These are phyloP conservation scores for Fusarium albosuccineum DNA, from an alignment of 2,329 filamentous ascomycete species.

Conservation along the genomic window DNA sequence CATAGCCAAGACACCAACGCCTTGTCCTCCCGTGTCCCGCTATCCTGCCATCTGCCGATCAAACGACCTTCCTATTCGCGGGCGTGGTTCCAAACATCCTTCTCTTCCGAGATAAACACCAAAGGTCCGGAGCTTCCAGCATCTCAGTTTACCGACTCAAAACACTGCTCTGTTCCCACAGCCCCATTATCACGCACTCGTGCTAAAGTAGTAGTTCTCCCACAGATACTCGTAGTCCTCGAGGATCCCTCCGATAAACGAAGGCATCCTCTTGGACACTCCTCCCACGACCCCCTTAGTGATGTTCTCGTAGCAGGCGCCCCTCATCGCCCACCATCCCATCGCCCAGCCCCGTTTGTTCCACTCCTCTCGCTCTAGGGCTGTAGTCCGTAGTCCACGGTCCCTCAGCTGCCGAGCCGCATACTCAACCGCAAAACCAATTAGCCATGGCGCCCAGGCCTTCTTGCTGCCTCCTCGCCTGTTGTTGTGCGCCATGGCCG, in stretches of 20 bases:
- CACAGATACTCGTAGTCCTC: constrained; percentile 98
- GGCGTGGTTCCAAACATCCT: constrained; percentile 9
- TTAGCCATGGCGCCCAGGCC: constrained; percentile 92
- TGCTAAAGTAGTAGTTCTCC: constrained; percentile 96
- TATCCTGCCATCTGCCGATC: constrained; percentile 23
- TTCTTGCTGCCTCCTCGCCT: constrained; percentile 68
- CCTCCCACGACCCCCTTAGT: constrained; percentile 81
- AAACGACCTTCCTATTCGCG: constrained; percentile 11
- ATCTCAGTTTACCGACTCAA: constrained; percentile 22
- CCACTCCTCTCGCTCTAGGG: constrained; percentile 91
- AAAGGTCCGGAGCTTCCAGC: constrained; percentile 3
- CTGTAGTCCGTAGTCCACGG: constrained; percentile 83
- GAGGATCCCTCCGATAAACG: constrained; percentile 85
- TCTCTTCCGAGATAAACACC: constrained; percentile 24
- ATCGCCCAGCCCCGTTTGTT: constrained; percentile 89
- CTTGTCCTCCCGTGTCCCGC: constrained; percentile 11
- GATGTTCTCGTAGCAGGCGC: constrained; percentile 95
- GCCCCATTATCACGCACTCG: constrained; percentile 54
- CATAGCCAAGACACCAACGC: constrained; percentile 7
- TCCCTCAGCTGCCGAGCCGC: constrained; percentile 86
- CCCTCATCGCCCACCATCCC: constrained; percentile 96
- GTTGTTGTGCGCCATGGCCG: constrained; percentile 78
- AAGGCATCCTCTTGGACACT: constrained; percentile 81
- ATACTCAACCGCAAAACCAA: constrained; percentile 87
- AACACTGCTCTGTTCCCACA: constrained; percentile 3